Percentiles rank a stretch among this genome's conserved stretches.
These are phyloP conservation scores for Diplosphaera chodatii DNA, from an alignment of 139 green algal species.

Conservation along the genomic window DNA sequence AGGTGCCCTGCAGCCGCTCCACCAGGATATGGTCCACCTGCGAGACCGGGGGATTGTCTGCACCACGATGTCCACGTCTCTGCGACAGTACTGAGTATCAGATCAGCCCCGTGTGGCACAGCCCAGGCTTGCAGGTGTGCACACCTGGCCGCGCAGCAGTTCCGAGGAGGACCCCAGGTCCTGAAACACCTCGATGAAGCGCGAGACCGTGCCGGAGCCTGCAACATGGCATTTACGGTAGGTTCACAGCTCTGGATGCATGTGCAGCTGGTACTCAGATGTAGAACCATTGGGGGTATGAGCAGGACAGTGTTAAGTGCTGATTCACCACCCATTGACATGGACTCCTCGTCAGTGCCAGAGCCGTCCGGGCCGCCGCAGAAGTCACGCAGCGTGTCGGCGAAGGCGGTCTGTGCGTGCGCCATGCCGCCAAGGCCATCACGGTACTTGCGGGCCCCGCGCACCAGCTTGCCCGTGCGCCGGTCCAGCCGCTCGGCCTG, in stretches of 20 bases:
- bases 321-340: conserved; percentile 23
- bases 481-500: conserved; percentile 37
- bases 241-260: too few relatives aligned
- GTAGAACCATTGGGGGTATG: too few relatives aligned
- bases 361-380: conserved; percentile 16
- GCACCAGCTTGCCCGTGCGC: conserved; percentile 27
- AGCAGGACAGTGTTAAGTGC: too few relatives aligned
- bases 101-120: too few relatives aligned
- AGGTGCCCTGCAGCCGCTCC: conserved; percentile 44
- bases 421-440: conserved; percentile 23
- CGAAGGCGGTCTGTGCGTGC: conserved; percentile 32
- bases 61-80: too few relatives aligned
- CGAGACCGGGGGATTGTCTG: conserved; percentile 34
- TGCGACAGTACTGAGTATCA: too few relatives aligned
- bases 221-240: too few relatives aligned
- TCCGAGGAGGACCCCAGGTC: background rate
- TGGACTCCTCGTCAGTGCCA: conserved; percentile 38
- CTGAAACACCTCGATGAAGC: conserved; percentile 26
- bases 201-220: conserved; percentile 23
- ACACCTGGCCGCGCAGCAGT: background rate
- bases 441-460: conserved; percentile 40
- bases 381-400: conserved; percentile 35
- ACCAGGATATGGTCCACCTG: conserved; percentile 47
- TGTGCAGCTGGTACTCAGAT: too few relatives aligned
- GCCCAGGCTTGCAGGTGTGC: too few relatives aligned